phyloP scores from a whole-genome alignment of 2,329 filamentous ascomycete genomes.

The Sclerotinia spermophila region DNA sequence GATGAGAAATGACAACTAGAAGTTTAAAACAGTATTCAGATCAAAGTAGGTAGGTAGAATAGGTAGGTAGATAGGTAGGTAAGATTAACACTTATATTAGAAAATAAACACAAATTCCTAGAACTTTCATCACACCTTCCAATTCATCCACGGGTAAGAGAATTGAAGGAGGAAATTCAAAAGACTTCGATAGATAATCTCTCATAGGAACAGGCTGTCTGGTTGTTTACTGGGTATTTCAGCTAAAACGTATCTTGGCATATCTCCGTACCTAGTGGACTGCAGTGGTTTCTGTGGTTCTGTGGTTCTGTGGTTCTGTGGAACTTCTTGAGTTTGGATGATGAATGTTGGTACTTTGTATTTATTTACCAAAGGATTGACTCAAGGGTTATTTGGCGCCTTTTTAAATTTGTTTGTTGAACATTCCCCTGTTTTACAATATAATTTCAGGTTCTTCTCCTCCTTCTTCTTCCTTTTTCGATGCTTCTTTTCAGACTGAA shows the following conservation, averaged over 20 bases:
- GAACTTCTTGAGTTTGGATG: neutral
- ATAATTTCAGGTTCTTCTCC: neutral
- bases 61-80: neutral
- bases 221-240: neutral
- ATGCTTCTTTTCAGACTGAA: no score
- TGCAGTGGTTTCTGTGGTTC: neutral
- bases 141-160: neutral
- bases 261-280: neutral
- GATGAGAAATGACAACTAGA: neutral
- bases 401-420: neutral
- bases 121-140: conserved; percentile 7
- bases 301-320: neutral
- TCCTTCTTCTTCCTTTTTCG: neutral
- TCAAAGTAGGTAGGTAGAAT: neutral
- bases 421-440: neutral
- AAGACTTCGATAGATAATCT: neutral
- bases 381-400: conserved; percentile 13
- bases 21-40: neutral
- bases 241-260: conserved; percentile 7
- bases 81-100: neutral
- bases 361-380: conserved; percentile 4
- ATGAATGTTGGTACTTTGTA: conserved; percentile 5
- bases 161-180: neutral
- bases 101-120: neutral
- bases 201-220: neutral